These are phyloP conservation scores for Huntiella moniliformis DNA, from an alignment of 2,329 filamentous ascomycete genomes.

Conservation along the genomic window DNA sequence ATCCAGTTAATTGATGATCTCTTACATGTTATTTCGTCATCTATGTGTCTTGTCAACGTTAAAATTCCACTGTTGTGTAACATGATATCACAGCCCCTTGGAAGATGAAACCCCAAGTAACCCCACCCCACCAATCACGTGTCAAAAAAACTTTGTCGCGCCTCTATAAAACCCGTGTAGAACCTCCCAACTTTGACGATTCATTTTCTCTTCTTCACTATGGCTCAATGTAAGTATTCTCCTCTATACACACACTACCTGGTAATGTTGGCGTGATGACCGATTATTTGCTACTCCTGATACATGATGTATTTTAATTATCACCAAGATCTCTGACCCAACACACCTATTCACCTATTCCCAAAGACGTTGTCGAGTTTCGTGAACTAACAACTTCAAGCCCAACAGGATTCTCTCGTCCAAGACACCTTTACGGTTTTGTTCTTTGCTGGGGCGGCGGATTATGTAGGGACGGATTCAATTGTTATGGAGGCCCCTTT, in stretches of 20 bases:
- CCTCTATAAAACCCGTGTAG: slow-evolving; percentile 4
- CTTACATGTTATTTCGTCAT: background rate
- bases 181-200: background rate
- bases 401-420: background rate
- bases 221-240: slow-evolving; percentile 19
- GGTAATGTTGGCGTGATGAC: slow-evolving; percentile 34
- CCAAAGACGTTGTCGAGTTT: no score
- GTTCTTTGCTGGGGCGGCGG: slow-evolving; percentile 62
- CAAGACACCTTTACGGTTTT: slow-evolving; percentile 44
- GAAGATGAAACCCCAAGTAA: no score
- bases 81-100: no score
- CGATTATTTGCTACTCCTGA: slow-evolving; percentile 27
- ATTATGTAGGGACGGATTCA: slow-evolving; percentile 47
- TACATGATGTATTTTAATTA: slow-evolving; percentile 36
- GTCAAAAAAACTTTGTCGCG: background rate
- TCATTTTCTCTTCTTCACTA: slow-evolving; percentile 6
- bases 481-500: slow-evolving; percentile 51
- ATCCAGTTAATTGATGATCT: background rate
- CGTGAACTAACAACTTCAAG: no score
- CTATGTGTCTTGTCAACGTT: background rate
- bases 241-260: background rate
- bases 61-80: no score
- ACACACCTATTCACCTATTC: background rate
- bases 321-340: slow-evolving; percentile 56
- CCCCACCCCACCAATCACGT: background rate